Evolutionary conservation across 805 yeast genomes (phyloP).

Genomic region (Saccharomycopsis capsularis): DNA sequence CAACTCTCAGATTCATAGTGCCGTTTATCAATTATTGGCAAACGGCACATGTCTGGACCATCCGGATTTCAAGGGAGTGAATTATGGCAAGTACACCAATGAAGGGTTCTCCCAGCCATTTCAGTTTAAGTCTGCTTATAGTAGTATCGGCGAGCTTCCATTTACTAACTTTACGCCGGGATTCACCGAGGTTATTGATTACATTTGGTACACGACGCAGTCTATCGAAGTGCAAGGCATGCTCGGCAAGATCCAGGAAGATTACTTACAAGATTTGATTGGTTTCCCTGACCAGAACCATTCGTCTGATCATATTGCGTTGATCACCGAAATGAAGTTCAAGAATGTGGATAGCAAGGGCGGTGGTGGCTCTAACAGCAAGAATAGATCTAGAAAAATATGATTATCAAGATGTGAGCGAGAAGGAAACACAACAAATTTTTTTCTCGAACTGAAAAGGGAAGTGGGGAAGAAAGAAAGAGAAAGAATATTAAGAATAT

Average conservation of each 20-base stretch:
- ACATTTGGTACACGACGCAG: conserved; percentile 87
- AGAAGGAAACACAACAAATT: too few species aligned
- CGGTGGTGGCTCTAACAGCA: conserved; percentile 23
- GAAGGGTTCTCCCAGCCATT: conserved; percentile 81
- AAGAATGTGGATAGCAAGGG: conserved; percentile 32
- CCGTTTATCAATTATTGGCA: conserved; percentile 85
- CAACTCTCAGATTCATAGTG: conserved; percentile 80
- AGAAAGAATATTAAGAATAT: too few species aligned
- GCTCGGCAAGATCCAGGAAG: conserved; percentile 75
- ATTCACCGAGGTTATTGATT: conserved; percentile 89
- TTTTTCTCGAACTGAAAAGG: too few species aligned
- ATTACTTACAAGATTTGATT: conserved; percentile 66
- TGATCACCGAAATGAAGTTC: conserved; percentile 71
- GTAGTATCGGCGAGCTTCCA: conserved; percentile 79
- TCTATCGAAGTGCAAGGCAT: conserved; percentile 78
- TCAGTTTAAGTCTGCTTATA: conserved; percentile 78
- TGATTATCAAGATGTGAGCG: too few species aligned
- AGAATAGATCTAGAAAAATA: conserved; percentile 27
- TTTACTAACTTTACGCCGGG: conserved; percentile 93
- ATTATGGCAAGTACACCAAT: conserved; percentile 85
- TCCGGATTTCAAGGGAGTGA: conserved; percentile 74
- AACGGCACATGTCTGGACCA: conserved; percentile 77
- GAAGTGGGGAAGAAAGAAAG: too few species aligned
- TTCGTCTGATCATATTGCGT: conserved; percentile 93
- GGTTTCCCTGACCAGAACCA: conserved; percentile 93